These are phyloP conservation scores for Nigrospora sphaerica DNA, from an alignment of 2,329 filamentous ascomycete species.

Conservation along the genomic window DNA sequence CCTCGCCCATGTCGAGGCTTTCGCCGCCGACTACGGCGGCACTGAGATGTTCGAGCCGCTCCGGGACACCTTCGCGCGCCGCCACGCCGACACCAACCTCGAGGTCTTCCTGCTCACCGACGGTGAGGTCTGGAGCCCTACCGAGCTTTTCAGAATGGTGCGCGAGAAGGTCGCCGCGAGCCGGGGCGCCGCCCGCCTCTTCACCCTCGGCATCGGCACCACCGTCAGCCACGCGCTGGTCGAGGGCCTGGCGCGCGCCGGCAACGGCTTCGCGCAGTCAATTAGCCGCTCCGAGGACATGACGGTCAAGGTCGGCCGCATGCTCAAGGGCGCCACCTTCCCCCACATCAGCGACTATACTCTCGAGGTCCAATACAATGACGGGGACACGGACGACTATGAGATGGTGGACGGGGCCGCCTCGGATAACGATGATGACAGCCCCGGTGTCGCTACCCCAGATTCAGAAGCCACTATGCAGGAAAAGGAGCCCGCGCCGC, in stretches of 20 bases:
- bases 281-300: conserved; percentile 58
- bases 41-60: conserved; percentile 44
- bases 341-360: conserved; percentile 59
- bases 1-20: conserved; percentile 29
- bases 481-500: conserved; percentile 1
- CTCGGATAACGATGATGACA: conserved; percentile 55
- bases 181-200: conserved; percentile 40
- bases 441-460: conserved; percentile 50
- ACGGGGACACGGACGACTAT: conserved; percentile 40
- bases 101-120: conserved; percentile 52
- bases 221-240: conserved; percentile 44
- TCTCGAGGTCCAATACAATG: conserved; percentile 53
- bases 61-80: conserved; percentile 31
- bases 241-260: conserved; percentile 45
- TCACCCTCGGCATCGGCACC: conserved; percentile 47
- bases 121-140: conserved; percentile 44
- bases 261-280: conserved; percentile 53
- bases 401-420: conserved; percentile 54
- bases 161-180: conserved; percentile 29
- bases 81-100: conserved; percentile 38
- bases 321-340: conserved; percentile 64
- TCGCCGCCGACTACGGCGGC: conserved; percentile 42
- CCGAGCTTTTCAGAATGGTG: conserved; percentile 36
- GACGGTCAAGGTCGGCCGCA: conserved; percentile 62
- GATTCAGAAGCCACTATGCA: conserved; percentile 11